A percentile compares a stretch with the other conserved stretches of the same genome.
phyloP scores from a whole-genome alignment of 352 stramenopile genomes.

The Globisporangium mamillatum region DNA sequence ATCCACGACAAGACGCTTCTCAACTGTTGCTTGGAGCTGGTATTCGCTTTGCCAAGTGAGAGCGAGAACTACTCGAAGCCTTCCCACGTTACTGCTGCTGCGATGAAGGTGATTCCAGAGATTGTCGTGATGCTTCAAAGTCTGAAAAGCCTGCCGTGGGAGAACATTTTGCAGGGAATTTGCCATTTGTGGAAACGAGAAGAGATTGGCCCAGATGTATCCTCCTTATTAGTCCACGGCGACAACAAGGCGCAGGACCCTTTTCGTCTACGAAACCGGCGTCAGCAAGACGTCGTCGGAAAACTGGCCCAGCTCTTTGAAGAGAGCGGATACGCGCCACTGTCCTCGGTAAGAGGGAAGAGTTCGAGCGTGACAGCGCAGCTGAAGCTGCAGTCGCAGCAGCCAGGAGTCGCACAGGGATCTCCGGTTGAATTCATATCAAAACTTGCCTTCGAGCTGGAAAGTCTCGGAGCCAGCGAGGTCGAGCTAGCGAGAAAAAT shows the following conservation, averaged over 20 bases:
- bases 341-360: neutral
- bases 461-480: constrained; percentile 1
- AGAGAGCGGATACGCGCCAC: neutral
- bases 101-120: constrained; percentile 24
- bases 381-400: too few relatives aligned
- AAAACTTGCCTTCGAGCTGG: constrained; percentile 14
- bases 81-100: neutral
- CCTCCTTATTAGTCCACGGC: neutral
- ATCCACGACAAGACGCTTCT: constrained; percentile 26
- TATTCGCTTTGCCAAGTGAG: constrained; percentile 9
- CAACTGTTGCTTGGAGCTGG: constrained; percentile 24
- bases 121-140: constrained; percentile 12
- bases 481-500: neutral
- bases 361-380: too few relatives aligned
- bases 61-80: neutral
- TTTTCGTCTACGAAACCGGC: neutral
- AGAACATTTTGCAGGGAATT: constrained; percentile 16
- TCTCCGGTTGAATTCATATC: constrained; percentile 9
- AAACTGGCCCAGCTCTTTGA: constrained; percentile 11
- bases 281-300: neutral
- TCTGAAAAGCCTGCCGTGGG: constrained; percentile 23
- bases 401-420: neutral
- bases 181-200: constrained; percentile 5
- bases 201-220: neutral
- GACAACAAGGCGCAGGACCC: neutral